Percentiles rank a stretch among this genome's conserved stretches.
phyloP scores from a whole-genome alignment of 2,329 filamentous ascomycete genomes.

The Claviceps maximensis region DNA sequence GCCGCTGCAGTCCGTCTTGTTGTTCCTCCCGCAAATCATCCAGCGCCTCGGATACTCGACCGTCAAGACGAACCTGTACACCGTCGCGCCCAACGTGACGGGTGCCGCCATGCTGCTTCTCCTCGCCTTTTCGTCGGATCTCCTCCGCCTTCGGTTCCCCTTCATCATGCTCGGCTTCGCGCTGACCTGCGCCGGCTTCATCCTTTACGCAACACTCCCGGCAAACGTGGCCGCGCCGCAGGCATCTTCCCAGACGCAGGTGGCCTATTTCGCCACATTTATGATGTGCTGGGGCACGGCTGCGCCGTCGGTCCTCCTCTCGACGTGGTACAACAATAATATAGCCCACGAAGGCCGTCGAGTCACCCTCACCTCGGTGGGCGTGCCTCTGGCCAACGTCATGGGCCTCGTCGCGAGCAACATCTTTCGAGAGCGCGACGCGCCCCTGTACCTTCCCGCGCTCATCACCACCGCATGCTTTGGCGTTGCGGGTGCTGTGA shows the following conservation, averaged over 20 bases:
- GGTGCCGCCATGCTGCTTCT: slow-evolving; percentile 61
- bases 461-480: slow-evolving; percentile 52
- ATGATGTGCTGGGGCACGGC: slow-evolving; percentile 76
- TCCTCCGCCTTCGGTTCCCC: slow-evolving; percentile 51
- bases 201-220: slow-evolving; percentile 62
- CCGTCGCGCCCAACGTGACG: slow-evolving; percentile 65
- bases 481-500: slow-evolving; percentile 43
- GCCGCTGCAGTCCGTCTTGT: slow-evolving; percentile 39
- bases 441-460: slow-evolving; percentile 53
- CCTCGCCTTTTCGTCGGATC: slow-evolving; percentile 59
- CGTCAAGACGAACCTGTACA: slow-evolving; percentile 62
- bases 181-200: slow-evolving; percentile 64
- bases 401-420: slow-evolving; percentile 62
- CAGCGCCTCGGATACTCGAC: slow-evolving; percentile 32
- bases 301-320: slow-evolving; percentile 58
- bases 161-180: slow-evolving; percentile 63
- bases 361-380: slow-evolving; percentile 55
- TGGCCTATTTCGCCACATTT: slow-evolving; percentile 65
- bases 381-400: slow-evolving; percentile 61
- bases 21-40: slow-evolving; percentile 44
- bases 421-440: slow-evolving; percentile 52
- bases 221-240: too few species aligned
- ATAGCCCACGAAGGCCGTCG: slow-evolving; percentile 63
- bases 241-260: slow-evolving; percentile 43
- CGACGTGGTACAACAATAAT: slow-evolving; percentile 65